phyloP scores from a whole-genome alignment of 139 green algal species.

The Deuterostichococcus epilithicus region DNA sequence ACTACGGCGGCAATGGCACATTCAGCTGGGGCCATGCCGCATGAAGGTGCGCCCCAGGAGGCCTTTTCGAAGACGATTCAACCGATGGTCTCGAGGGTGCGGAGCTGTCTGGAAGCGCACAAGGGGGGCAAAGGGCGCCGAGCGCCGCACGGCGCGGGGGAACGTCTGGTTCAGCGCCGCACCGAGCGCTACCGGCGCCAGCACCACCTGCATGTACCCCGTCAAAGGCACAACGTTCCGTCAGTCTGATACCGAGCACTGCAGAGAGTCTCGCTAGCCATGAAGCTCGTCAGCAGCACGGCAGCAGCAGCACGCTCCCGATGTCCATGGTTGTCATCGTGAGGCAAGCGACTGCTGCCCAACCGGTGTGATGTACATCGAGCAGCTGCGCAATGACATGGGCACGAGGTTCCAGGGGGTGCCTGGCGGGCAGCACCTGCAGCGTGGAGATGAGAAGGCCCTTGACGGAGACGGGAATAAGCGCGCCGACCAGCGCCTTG shows the following conservation, averaged over 20 bases:
- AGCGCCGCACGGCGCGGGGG: conserved; percentile 29
- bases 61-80: too few relatives aligned
- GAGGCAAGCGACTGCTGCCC: too few relatives aligned
- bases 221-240: not conserved
- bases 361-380: too few relatives aligned
- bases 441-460: conserved; percentile 62
- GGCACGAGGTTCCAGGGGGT: not conserved
- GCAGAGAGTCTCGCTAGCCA: not conserved
- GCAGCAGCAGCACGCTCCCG: not conserved
- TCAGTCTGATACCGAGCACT: too few relatives aligned
- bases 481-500: conserved; percentile 55
- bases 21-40: not conserved
- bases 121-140: conserved; percentile 42
- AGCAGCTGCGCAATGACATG: too few relatives aligned
- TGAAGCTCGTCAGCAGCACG: not conserved
- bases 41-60: too few relatives aligned
- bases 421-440: conserved; percentile 28
- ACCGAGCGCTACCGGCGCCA: conserved; percentile 66
- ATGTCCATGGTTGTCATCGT: too few relatives aligned
- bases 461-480: conserved; percentile 59
- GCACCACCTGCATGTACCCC: conserved; percentile 52
- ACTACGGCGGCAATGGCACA: too few relatives aligned
- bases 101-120: conserved; percentile 32
- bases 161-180: conserved; percentile 46
- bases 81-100: too few relatives aligned